phyloP scores from a whole-genome alignment of 148 eudicot species.

The Chenopodium suecicum region DNA sequence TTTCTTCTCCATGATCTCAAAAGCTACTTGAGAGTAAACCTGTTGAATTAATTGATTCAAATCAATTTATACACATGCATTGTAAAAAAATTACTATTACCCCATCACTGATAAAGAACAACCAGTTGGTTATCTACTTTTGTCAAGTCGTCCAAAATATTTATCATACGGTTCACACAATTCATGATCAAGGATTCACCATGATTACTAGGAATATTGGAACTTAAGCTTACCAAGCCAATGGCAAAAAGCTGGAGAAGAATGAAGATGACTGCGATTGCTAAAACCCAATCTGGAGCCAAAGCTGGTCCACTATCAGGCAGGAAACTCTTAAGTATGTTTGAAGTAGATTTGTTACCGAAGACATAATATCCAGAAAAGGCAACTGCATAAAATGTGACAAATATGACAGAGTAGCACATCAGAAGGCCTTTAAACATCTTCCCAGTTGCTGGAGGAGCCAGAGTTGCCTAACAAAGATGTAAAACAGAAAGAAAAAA shows the following conservation, averaged over 20 bases:
- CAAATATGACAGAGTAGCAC: constrained; percentile 75
- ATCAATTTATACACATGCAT: neutral
- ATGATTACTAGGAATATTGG: neutral
- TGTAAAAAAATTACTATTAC: too few species aligned
- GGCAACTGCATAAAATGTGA: constrained; percentile 87
- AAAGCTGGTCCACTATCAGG: constrained; percentile 75
- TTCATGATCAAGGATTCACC: neutral
- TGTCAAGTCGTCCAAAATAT: neutral
- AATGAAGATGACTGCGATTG: constrained; percentile 62
- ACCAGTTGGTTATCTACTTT: too few species aligned
- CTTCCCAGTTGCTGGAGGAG: constrained; percentile 95
- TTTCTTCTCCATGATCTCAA: constrained; percentile 90
- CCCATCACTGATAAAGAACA: neutral
- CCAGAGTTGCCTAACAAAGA: constrained; percentile 74
- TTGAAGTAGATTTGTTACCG: constrained; percentile 73
- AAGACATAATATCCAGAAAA: constrained; percentile 81
- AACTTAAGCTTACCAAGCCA: constrained; percentile 60
- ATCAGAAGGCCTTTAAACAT: constrained; percentile 84
- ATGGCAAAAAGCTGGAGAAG: constrained; percentile 98
- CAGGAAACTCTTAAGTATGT: constrained; percentile 74
- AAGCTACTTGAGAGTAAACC: constrained; percentile 97
- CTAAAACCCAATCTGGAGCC: constrained; percentile 77
- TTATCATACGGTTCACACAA: neutral
- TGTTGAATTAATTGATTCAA: constrained; percentile 19
- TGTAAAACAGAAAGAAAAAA: neutral